Evolutionary conservation across 345 rosid species (phyloP).

Genomic region (Linum lewisii): DNA sequence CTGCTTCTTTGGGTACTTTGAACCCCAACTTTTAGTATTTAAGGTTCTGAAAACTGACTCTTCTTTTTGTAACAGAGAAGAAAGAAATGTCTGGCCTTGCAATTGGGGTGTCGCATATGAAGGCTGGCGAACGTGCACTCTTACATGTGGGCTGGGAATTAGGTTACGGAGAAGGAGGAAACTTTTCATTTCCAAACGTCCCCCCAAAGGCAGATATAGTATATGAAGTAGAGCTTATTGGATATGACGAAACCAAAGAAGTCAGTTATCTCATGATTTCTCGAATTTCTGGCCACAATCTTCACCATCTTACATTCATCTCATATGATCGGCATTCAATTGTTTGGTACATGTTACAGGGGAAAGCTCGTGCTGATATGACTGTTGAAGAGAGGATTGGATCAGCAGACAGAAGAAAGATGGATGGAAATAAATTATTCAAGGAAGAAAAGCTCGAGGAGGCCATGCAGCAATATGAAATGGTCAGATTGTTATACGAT

Average conservation of each 20-base stretch:
- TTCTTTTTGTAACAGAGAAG: slow-evolving; percentile 48
- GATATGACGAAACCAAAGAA: slow-evolving; percentile 87
- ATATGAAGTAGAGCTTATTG: slow-evolving; percentile 89
- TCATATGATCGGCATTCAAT: too few species aligned
- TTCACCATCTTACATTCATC: slow-evolving; percentile 6
- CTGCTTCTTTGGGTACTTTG: neutral
- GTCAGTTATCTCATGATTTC: slow-evolving; percentile 31
- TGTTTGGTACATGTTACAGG: slow-evolving; percentile 51
- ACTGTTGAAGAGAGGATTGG: slow-evolving; percentile 94
- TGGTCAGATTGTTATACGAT: slow-evolving; percentile 52
- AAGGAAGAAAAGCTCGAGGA: slow-evolving; percentile 79
- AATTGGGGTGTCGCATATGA: slow-evolving; percentile 78
- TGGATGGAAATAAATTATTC: slow-evolving; percentile 83
- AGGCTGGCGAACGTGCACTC: slow-evolving; percentile 76
- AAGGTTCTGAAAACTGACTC: neutral
- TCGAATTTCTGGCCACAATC: neutral
- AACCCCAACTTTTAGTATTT: neutral
- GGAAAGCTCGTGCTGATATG: slow-evolving; percentile 89
- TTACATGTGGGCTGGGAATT: slow-evolving; percentile 82
- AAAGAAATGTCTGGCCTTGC: slow-evolving; percentile 85
- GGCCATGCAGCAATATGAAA: slow-evolving; percentile 98
- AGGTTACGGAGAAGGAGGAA: slow-evolving; percentile 92
- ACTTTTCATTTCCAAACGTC: slow-evolving; percentile 90
- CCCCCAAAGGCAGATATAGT: slow-evolving; percentile 83
- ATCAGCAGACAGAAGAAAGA: slow-evolving; percentile 84